Evolutionary conservation across 129 eudicot genomes (phyloP).

Genomic region (Chrysanthemum makinoi): DNA sequence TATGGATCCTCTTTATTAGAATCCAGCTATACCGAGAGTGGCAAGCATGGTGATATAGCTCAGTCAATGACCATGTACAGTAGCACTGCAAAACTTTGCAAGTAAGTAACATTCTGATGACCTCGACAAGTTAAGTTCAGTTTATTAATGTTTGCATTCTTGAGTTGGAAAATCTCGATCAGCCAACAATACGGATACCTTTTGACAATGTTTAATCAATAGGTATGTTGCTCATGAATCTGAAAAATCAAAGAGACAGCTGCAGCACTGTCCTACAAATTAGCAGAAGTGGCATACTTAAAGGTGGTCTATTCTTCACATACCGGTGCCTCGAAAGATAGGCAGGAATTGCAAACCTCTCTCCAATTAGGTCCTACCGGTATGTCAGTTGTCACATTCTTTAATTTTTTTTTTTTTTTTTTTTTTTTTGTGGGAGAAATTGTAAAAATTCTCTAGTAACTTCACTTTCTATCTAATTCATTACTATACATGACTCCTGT

Average conservation of each 20-base stretch:
- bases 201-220: background rate
- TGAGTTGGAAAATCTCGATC: too few relatives aligned
- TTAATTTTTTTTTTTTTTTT: background rate
- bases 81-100: constrained; percentile 92
- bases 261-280: constrained; percentile 96
- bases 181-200: background rate
- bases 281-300: constrained; percentile 87
- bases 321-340: constrained; percentile 65
- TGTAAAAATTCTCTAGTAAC: background rate
- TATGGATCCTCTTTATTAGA: constrained; percentile 85
- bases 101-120: constrained; percentile 49
- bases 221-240: constrained; percentile 96
- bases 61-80: constrained; percentile 74
- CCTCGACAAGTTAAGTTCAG: background rate
- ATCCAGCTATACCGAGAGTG: constrained; percentile 49
- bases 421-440: background rate
- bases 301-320: constrained; percentile 86
- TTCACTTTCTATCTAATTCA: background rate
- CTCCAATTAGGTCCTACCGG: constrained; percentile 76
- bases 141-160: too few relatives aligned
- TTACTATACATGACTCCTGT: constrained; percentile 20
- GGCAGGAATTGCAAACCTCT: constrained; percentile 77
- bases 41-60: constrained; percentile 65
- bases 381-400: constrained; percentile 16
- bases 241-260: constrained; percentile 84